Percentiles rank a stretch among this genome's conserved stretches.
Conservation (phyloP, 164 flowering plant genomes). For the Cinnamomum micranthum region DNA sequence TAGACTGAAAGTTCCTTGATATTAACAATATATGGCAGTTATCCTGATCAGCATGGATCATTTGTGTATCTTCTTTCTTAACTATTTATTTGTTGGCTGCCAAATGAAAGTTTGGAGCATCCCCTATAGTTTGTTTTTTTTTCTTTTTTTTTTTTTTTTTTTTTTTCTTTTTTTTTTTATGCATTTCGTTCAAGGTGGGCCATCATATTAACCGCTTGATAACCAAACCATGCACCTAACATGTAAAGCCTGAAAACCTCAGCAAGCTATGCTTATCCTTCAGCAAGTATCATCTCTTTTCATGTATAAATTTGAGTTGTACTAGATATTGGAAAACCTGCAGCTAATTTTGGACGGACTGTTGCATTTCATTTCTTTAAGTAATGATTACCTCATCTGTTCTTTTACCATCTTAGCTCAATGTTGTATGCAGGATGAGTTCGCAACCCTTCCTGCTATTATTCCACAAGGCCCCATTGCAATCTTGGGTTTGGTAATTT, state of each 20-base stretch:
- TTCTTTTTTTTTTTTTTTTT: too few relatives aligned
- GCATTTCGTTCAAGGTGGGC: neutral
- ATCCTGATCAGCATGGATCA: neutral
- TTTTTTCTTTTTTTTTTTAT: too few relatives aligned
- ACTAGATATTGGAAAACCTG: neutral
- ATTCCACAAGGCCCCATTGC: slow-evolving; percentile 78
- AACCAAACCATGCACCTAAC: neutral
- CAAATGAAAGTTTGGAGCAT: neutral
- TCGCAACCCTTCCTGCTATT: slow-evolving; percentile 69
- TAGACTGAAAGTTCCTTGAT: neutral
- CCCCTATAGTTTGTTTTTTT: too few relatives aligned
- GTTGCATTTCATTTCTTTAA: neutral
- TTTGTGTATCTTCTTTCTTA: neutral
- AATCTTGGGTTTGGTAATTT: slow-evolving; percentile 66
- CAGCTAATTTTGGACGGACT: neutral
- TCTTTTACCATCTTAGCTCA: neutral
- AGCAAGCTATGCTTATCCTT: neutral
- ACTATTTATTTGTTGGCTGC: neutral
- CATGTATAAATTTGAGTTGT: neutral
- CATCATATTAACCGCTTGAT: neutral
- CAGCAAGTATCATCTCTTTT: neutral
- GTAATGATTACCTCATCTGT: neutral
- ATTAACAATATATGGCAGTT: neutral
- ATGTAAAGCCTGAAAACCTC: neutral
- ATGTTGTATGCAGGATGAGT: slow-evolving; percentile 58